A percentile compares a stretch with the other conserved stretches of the same genome.
These are phyloP conservation scores for Alternaria metachromatica DNA, from an alignment of 2,329 filamentous ascomycete genomes.

Conservation along the genomic window DNA sequence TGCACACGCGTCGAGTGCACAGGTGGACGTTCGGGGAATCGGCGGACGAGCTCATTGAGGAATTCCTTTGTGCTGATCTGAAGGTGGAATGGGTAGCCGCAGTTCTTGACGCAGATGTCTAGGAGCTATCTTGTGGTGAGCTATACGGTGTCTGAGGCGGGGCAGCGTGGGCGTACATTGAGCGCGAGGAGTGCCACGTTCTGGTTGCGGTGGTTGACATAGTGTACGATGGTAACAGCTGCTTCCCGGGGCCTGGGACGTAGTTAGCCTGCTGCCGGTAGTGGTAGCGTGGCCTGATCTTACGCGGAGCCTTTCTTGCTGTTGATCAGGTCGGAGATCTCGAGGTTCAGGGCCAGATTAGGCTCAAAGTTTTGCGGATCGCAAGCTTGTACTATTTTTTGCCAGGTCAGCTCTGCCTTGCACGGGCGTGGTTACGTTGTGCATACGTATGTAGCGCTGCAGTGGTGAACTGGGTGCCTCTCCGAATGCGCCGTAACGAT, in stretches of 20 bases:
- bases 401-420: conserved; percentile 15
- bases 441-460: conserved; percentile 84
- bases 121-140: conserved; percentile 66
- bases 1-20: conserved; percentile 86
- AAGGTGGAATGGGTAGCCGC: conserved; percentile 97
- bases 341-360: conserved; percentile 93
- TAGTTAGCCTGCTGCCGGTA: conserved; percentile 23
- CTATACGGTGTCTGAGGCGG: conserved; percentile 12
- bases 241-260: conserved; percentile 79
- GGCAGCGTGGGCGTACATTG: conserved; percentile 57
- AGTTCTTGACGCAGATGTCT: conserved; percentile 99
- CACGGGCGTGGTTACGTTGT: neutral
- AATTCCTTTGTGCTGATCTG: conserved; percentile 99
- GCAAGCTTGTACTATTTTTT: conserved; percentile 76
- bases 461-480: conserved; percentile 83
- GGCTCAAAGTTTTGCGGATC: conserved; percentile 98
- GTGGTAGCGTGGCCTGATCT: conserved; percentile 30
- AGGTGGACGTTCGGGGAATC: conserved; percentile 93
- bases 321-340: conserved; percentile 96
- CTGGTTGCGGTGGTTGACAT: conserved; percentile 95
- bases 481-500: conserved; percentile 86
- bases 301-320: conserved; percentile 92
- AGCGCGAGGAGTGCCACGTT: conserved; percentile 92
- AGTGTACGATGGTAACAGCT: conserved; percentile 88
- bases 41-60: conserved; percentile 93